Percentiles rank a stretch among this genome's conserved stretches.
phyloP scores from a whole-genome alignment of 441 rosid genomes.

The Adansonia gregorii region DNA sequence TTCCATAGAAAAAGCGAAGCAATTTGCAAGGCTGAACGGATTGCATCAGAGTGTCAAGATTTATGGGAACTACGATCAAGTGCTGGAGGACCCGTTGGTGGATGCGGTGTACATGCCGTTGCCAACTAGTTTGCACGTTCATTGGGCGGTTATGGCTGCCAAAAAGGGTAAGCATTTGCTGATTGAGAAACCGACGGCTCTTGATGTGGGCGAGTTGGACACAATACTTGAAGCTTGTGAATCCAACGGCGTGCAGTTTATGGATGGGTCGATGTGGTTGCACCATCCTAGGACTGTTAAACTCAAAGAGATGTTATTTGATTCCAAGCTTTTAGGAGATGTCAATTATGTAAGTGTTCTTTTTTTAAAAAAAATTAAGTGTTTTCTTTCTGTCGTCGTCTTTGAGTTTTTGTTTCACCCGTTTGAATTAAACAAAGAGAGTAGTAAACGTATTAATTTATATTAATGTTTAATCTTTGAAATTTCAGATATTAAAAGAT shows the following conservation, averaged over 20 bases:
- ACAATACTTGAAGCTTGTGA: constrained; percentile 45
- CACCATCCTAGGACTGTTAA: constrained; percentile 57
- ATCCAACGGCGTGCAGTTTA: constrained; percentile 54
- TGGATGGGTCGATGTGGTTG: constrained; percentile 66
- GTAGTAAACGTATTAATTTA: no score
- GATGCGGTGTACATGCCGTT: constrained; percentile 55
- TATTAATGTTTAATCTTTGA: no score
- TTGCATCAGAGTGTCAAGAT: constrained; percentile 37
- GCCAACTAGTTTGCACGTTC: constrained; percentile 44
- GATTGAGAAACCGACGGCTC: constrained; percentile 57
- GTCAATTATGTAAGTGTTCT: constrained; percentile 36
- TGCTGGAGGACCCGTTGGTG: constrained; percentile 43
- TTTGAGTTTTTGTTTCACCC: background rate
- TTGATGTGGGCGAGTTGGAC: constrained; percentile 45
- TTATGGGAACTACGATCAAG: constrained; percentile 50
- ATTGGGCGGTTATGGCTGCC: constrained; percentile 55
- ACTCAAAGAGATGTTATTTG: constrained; percentile 47
- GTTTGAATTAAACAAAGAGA: background rate
- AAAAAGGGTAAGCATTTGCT: constrained; percentile 49
- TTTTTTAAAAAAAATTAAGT: no score
- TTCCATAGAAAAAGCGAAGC: constrained; percentile 46
- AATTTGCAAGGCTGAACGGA: constrained; percentile 41
- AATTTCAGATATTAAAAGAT: no score
- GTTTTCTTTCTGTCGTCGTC: background rate
- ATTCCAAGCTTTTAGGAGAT: constrained; percentile 49